phyloP scores from a whole-genome alignment of 2,329 filamentous ascomycete genomes.

The Calonectria crousiana region DNA sequence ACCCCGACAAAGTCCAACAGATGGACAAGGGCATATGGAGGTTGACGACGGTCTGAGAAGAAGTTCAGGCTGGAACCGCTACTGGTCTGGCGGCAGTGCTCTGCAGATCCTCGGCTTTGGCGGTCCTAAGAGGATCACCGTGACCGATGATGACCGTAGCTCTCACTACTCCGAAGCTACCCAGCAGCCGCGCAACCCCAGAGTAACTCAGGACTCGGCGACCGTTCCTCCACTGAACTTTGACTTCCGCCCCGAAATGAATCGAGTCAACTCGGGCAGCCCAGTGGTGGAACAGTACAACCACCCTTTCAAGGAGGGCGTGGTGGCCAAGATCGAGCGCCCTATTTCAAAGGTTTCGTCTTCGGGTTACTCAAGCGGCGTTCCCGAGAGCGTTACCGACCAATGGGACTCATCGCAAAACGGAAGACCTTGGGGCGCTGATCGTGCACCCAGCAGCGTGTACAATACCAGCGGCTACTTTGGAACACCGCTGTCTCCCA shows the following conservation, averaged over 20 bases:
- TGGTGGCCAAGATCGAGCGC: conserved; percentile 72
- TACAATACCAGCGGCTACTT: conserved; percentile 62
- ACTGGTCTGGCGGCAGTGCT: conserved; percentile 81
- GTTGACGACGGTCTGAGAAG: conserved; percentile 62
- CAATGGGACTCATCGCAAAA: conserved; percentile 64
- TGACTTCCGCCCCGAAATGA: conserved; percentile 72
- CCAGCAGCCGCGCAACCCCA: conserved; percentile 44
- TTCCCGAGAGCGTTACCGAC: conserved; percentile 73
- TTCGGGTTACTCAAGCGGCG: conserved; percentile 72
- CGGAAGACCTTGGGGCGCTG: conserved; percentile 61
- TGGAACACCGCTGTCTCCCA: conserved; percentile 55
- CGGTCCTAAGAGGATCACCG: conserved; percentile 60
- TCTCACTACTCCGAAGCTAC: conserved; percentile 64
- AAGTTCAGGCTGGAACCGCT: conserved; percentile 82
- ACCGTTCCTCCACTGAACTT: conserved; percentile 77
- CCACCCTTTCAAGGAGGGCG: conserved; percentile 66
- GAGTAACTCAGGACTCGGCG: conserved; percentile 74
- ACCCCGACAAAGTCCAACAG: conserved; percentile 47
- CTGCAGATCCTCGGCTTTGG: conserved; percentile 74
- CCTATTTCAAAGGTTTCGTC: conserved; percentile 64
- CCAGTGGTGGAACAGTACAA: conserved; percentile 75
- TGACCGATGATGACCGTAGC: conserved; percentile 64
- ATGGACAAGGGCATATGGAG: conserved; percentile 46
- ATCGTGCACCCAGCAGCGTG: conserved; percentile 64
- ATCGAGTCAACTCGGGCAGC: conserved; percentile 75